Evolutionary conservation across 1,284 basidiomycete genomes (phyloP).

Genomic region (Earliella scabrosa): DNA sequence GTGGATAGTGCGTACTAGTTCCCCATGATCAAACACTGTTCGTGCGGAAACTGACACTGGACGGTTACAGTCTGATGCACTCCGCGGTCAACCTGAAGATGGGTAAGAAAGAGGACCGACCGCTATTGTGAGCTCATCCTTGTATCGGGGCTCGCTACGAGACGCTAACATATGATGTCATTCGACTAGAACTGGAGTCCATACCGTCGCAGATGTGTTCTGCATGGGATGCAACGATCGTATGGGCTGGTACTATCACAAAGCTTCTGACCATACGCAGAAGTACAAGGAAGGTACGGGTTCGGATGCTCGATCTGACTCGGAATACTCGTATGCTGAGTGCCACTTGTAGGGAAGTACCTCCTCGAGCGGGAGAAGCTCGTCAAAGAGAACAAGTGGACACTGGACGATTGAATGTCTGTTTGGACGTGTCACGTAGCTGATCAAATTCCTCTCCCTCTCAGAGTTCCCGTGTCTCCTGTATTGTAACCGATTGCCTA

Average conservation of each 20-base stretch:
- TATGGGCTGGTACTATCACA: constrained; percentile 86
- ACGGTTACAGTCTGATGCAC: constrained; percentile 81
- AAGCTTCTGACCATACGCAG: constrained; percentile 78
- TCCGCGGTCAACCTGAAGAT: constrained; percentile 77
- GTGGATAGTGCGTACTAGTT: no score
- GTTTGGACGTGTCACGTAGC: background rate
- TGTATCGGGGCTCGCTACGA: no score
- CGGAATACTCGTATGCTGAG: background rate
- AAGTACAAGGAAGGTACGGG: constrained; percentile 85
- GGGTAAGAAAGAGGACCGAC: constrained; percentile 77
- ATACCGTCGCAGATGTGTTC: constrained; percentile 81
- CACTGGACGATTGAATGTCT: constrained; percentile 42
- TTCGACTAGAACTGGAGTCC: constrained; percentile 70
- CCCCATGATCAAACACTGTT: no score
- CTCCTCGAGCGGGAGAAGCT: constrained; percentile 83
- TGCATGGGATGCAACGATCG: constrained; percentile 81
- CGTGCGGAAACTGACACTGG: no score
- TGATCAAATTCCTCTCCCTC: background rate
- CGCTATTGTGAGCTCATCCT: constrained; percentile 56
- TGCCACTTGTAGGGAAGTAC: constrained; percentile 67
- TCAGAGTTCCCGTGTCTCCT: background rate
- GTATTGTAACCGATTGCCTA: background rate
- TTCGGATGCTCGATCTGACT: background rate
- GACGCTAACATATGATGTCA: background rate
- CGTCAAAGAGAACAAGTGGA: constrained; percentile 83